Base-by-base conservation (phyloP, 106 monocot species). In the Cymbidium sinense region DNA sequence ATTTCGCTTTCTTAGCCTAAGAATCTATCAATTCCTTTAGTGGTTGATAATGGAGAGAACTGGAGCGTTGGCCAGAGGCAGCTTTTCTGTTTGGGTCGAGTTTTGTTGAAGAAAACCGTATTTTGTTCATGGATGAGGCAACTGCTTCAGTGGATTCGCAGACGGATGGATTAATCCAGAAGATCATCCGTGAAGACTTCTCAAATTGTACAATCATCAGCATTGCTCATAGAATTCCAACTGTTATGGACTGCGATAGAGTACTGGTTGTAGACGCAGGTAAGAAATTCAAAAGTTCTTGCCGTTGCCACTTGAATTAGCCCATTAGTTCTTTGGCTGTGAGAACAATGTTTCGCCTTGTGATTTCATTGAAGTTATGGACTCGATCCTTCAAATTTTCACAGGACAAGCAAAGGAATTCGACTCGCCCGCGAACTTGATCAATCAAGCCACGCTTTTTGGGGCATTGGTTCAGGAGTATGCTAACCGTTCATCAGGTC, bases 221-320 rank as follows among this genome's bases (percentile, higher is more conserved):
- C 79, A 91, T 91, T 74, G 91, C 91, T 72, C 91, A 88, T 76
- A 88, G 91, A 64, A 91, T 91, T 84, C 91, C 88, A n/a, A 88
- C 91, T 37, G 91, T 86, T 12, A 91, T 91, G 91, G 91, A 88
- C 77, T 91, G 91, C 65, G 79, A 91, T 50, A 78, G 91, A 76
- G 91, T 91, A 35, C 70, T 91, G 28, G 91, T 91, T 36, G 62
- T 91, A 28, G 91, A 91, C 77, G 84, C 83, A 77, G 91, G 91
- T 88, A 82, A 7, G 79, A 43, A 20, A 65, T 50, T 67, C 27
- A 31, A 31, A 67, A 67, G 15, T 30, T 58, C 58, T 58, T 6
- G 23, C 20, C 5, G n/a, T 58, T 58, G 58, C 13, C 15, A 47
- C 47, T 47, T 58, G 3, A 67, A 33, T 3, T 17, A 23, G n/a